Base-by-base conservation (phyloP, 2,329 filamentous ascomycete species). In the Lachnellula subtilissima region DNA sequence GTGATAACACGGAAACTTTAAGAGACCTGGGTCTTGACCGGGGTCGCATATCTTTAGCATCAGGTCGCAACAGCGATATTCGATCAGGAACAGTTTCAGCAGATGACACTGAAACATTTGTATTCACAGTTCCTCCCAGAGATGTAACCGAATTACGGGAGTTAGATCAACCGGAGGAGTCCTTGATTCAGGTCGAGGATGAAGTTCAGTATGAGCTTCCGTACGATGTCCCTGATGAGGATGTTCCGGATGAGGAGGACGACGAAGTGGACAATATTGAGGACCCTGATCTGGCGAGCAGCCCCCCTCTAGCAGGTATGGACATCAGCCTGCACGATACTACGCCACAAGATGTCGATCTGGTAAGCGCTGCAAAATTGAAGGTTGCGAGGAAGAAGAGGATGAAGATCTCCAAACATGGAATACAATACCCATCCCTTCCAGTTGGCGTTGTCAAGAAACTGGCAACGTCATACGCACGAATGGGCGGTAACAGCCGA, bases 371-470 rank as follows among this genome's bases (percentile, higher is more conserved):
- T 15, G 35, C 42, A 28, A 45, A 23, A 17, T 50, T 45, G 65
- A 65, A 68, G 45, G 65, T 66, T 43, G 61, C 65, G 17, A 64
- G 65, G 12, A 81, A 76, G 62, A 76, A 83, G 62, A 80, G 82
- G 61, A 78, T 84, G 48, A 71, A 80, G 59, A 64, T 83, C 15
- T 95, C 91, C 0, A 81, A 81, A 49, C 78, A 91, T 66, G 89
- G 89, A 25, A 84, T 88, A 50, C 82, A 87, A 58, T 91, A 92
- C 62, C 88, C 89, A 0, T 85, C 86, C 0, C 74, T 96, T 43
- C 89, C 91, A 2, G 74, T 81, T 0, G 79, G 83, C 0, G 83
- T 92, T 19, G 84, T 96, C 50, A 93, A 92, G 72, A 79, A 84
- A 60, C 73, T 91, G 2, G 86, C 87, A 7, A 86, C 85, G 36